Conservation (phyloP, 495 filamentous ascomycete species). For the Penicillium desertorum region DNA sequence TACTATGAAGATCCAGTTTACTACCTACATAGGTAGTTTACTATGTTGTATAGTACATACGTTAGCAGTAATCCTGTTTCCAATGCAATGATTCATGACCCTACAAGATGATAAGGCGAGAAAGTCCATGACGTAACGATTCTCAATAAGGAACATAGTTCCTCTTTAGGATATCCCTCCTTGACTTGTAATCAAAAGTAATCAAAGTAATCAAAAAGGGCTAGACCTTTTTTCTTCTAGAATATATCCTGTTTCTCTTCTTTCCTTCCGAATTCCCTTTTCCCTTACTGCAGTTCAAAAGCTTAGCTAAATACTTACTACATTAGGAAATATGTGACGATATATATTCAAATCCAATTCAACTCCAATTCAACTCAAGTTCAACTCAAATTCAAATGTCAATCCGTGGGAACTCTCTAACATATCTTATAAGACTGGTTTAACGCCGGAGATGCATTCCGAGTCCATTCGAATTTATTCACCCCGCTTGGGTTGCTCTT, state of each 20-base stretch:
- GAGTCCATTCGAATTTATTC: not conserved
- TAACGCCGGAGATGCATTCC: constrained; percentile 2
- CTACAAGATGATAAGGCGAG: not conserved
- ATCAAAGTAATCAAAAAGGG: not conserved
- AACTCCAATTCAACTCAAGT: not conserved
- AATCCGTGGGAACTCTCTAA: constrained; percentile 1
- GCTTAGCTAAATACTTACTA: constrained; percentile 6
- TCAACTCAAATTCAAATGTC: not conserved
- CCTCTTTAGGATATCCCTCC: not conserved
- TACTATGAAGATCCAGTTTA: too few relatives aligned
- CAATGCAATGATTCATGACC: constrained; percentile 9
- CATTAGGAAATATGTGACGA: constrained; percentile 3
- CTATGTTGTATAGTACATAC: too few relatives aligned
- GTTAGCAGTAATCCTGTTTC: not conserved
- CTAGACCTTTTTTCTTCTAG: not conserved
- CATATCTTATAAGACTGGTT: not conserved
- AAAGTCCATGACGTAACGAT: constrained; percentile 31
- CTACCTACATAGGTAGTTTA: too few relatives aligned
- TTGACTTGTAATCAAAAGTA: too few relatives aligned
- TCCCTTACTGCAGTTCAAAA: not conserved
- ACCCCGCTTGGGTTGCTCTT: not conserved
- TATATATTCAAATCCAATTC: not conserved
- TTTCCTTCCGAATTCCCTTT: not conserved
- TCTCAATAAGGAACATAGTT: not conserved
- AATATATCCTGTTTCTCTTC: not conserved